Evolutionary conservation across 2,329 filamentous ascomycete genomes (phyloP), one percentile per base, ranked within the genome.

Genomic region (Ceratocystis colombiana): DNA sequence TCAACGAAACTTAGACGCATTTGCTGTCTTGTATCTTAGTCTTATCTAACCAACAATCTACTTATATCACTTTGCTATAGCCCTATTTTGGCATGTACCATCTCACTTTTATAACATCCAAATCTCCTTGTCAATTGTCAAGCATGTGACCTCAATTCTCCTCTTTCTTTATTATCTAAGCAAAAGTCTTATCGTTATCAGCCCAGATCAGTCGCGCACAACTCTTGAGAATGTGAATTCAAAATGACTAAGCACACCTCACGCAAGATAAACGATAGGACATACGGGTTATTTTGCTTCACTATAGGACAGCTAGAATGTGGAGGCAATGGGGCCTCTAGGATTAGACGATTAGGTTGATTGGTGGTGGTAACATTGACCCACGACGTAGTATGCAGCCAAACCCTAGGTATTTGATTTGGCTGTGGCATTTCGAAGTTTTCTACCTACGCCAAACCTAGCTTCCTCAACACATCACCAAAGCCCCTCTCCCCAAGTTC

Each of bases 401-500:
- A 68, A 68, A 68, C 67, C 64, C 67, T 68, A 64, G 62, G 57
- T 67, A 55, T 45, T 37, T 63, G 55, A 62, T 61, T 50, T 48
- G 46, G 65, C 20, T 53, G 48, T 53, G 48, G n/a, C 46, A n/a
- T 48, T 64, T 63, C 53, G 67, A 68, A 68, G 64, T 68, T 68
- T 68, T 68, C 66, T 28, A 41, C 65, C 61, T 61, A 37, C 45
- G 64, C 59, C 61, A 62, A 68, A 68, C 67, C 64, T 68, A 68
- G 67, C 64, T 64, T 66, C 44, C 45, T 20, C 64, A 61, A 57
- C 37, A 57, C 53, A 68, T 65, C 64, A 46, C 37, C 55, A 61
- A 44, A 41, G 37, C 12, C 37, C 37, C 10, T 41, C 37, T 33
- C 37, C 25, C 55, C 28, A 46, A 61, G 33, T 61, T 62, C 46